These are phyloP conservation scores for Bauhinia variegata DNA, from an alignment of 306 rosid species.

Conservation along the genomic window DNA sequence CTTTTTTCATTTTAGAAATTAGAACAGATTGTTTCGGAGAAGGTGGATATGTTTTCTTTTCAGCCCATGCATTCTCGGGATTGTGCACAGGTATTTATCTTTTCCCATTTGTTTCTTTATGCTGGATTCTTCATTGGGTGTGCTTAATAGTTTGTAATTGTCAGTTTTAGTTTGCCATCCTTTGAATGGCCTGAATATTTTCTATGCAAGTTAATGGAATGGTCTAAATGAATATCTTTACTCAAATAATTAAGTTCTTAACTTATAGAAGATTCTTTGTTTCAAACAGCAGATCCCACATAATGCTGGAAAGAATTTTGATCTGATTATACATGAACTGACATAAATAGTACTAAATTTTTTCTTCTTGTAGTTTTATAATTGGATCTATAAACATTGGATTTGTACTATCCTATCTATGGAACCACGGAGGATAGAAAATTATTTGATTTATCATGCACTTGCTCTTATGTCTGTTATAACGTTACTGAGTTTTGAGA, in stretches of 20 bases:
- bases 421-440: conserved; percentile 21
- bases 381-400: too few species aligned
- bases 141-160: neutral
- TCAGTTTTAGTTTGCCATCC: neutral
- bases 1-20: conserved; percentile 58
- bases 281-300: neutral
- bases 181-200: conserved; percentile 4
- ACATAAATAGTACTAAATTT: too few species aligned
- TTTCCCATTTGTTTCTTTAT: conserved; percentile 2
- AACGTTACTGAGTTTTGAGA: neutral
- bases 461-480: conserved; percentile 20
- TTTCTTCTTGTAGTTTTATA: too few species aligned
- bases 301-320: neutral
- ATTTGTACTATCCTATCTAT: too few species aligned
- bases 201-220: neutral
- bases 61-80: conserved; percentile 88
- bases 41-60: conserved; percentile 76
- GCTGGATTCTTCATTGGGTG: conserved; percentile 2
- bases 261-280: conserved; percentile 7
- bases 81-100: conserved; percentile 73
- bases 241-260: neutral
- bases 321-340: too few species aligned
- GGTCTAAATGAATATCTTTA: neutral
- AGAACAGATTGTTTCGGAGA: conserved; percentile 69
- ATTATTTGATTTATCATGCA: conserved; percentile 7